phyloP scores from a whole-genome alignment of 345 rosid species.

The Arabidopsis arenosa region DNA sequence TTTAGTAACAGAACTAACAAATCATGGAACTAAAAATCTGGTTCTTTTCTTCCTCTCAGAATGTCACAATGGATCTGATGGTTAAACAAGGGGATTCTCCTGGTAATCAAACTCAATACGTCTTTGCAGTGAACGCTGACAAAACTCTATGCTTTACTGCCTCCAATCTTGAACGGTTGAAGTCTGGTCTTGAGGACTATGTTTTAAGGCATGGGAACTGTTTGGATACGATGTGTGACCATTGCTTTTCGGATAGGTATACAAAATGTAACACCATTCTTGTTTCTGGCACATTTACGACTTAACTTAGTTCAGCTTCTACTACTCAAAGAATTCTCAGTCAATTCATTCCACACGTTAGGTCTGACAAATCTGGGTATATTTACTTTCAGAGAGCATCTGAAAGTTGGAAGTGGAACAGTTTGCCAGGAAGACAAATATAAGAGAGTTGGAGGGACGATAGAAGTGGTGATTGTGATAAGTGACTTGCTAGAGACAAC shows the following conservation, averaged over 20 bases:
- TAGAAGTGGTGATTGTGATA: constrained; percentile 73
- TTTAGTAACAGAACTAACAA: constrained; percentile 10
- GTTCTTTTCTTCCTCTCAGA: constrained; percentile 46
- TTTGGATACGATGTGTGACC: constrained; percentile 51
- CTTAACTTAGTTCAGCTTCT: constrained; percentile 23
- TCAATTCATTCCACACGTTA: constrained; percentile 12
- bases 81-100: constrained; percentile 54
- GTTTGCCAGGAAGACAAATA: constrained; percentile 54
- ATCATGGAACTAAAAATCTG: constrained; percentile 12
- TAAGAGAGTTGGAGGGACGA: constrained; percentile 53
- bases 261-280: constrained; percentile 12
- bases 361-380: constrained; percentile 16
- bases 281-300: neutral
- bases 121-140: constrained; percentile 60
- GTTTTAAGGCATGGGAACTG: constrained; percentile 64
- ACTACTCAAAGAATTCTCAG: constrained; percentile 11
- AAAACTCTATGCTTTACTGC: constrained; percentile 50
- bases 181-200: constrained; percentile 80
- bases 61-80: constrained; percentile 71
- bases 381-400: constrained; percentile 60
- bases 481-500: constrained; percentile 57
- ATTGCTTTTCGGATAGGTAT: constrained; percentile 62
- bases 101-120: constrained; percentile 51
- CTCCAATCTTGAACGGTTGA: constrained; percentile 67
- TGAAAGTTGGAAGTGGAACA: constrained; percentile 75